Evolutionary conservation across 306 rosid genomes (phyloP).

Genomic region (Trichosanthes cucumerina): DNA sequence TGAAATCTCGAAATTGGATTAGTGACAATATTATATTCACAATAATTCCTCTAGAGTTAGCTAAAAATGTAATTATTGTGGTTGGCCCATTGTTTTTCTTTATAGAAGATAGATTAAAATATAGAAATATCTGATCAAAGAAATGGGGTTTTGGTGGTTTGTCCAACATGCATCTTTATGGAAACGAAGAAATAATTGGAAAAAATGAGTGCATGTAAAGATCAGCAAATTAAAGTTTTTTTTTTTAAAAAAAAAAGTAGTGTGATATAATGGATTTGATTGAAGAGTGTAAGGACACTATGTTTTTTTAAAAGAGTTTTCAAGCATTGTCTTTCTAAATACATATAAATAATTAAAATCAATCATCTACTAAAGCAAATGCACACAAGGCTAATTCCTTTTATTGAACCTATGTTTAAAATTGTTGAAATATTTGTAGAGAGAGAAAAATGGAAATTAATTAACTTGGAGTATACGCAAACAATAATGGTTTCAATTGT

Average conservation of each 20-base stretch:
- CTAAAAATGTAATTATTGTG: background rate
- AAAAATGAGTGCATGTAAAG: conserved; percentile 4
- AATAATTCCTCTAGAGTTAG: no score
- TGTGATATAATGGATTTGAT: conserved; percentile 6
- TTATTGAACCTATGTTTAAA: background rate
- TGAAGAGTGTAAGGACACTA: background rate
- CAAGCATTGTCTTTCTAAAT: background rate
- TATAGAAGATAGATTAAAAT: background rate
- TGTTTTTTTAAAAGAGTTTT: background rate
- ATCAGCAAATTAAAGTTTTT: background rate
- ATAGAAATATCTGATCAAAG: background rate
- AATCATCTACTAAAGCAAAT: background rate
- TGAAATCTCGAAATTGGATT: no score
- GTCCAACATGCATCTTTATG: conserved; percentile 1
- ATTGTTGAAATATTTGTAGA: background rate
- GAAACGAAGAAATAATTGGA: background rate
- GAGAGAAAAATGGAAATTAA: background rate
- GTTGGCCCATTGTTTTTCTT: background rate
- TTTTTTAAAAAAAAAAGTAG: background rate
- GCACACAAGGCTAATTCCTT: background rate
- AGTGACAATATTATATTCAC: no score
- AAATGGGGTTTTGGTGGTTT: conserved; percentile 2
- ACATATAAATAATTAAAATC: background rate
- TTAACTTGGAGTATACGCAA: conserved; percentile 2
- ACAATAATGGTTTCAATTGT: background rate